Base-by-base conservation (phyloP, 164 flowering plant genomes). In the Tetrastigma voinierianum region DNA sequence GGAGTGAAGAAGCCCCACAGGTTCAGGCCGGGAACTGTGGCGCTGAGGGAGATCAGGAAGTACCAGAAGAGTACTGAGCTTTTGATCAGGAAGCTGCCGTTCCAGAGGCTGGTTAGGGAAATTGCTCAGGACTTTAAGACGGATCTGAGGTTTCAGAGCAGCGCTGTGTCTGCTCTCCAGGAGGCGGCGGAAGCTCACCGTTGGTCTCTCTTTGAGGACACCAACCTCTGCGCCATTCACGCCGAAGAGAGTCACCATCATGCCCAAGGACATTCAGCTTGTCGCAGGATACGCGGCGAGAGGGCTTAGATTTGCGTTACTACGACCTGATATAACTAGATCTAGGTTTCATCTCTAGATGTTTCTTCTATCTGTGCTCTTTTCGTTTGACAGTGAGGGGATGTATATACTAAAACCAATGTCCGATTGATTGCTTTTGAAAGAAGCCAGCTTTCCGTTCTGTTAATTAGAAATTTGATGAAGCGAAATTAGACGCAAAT, bases 241-340 rank as follows among this genome's bases (percentile, higher is more conserved):
- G 88, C 91, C 3, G n/a, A 87, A 87, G 85, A 70, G 91, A 43
- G 91, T 87, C 19, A 87, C 91, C 0, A 87, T 87, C 46, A 87
- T 87, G 90, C 92, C 90, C 2, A 87, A 87, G 69, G 92, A 84
- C 40, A 84, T 82, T 15, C 87, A 86, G 68, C 78, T 86, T 2
- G 87, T 11, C 61, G 87, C 49, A 74, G 89, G 44, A 85, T 85
- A 62, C 81, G 89, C 16, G 89, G 89, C 20, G 89, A 85, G 66
- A 78, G 89, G 56, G 87, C 89, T 65, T 83, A 68, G 53, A 15
- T 8, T 15, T 15, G 12, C n/a, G 23, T 8, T 3, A 7, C 18
- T 49, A 19, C 0, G 19, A 51, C 17, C 9, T n/a, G 0, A n/a
- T 24, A 49, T 62, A 10, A 0, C 55, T 9, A n/a, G 51, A 9